Evolutionary conservation across 2,329 filamentous ascomycete genomes (phyloP), one percentile per base, ranked within the genome.

Genomic region (Periconia sp.): DNA sequence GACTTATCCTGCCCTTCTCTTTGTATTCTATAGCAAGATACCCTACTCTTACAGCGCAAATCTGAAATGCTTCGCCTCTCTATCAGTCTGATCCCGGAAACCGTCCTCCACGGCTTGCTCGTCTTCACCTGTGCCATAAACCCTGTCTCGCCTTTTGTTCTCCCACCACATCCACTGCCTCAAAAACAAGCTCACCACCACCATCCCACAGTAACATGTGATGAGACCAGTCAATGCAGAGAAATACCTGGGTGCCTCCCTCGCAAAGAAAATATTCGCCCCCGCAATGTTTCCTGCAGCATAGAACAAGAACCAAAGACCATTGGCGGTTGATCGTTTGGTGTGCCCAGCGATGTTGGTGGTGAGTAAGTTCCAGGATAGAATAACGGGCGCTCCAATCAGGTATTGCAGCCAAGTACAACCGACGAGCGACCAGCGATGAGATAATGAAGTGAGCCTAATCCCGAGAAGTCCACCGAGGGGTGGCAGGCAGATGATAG

Each of bases 391-490:
- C 0, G 76, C 74, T 4, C 78, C 78, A 26, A 80, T 46, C 2
- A 78, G 64, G 29, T 75, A 75, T 46, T 79, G 75, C 10, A 81
- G 59, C 78, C 78, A 80, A 6, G 75, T 77, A 52, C 77, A 79
- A n/a, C 65, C 78, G 0, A 79, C 76, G 2, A 81, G 69, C 2
- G 72, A 73, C 64, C 77, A 70, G 39, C 73, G 73, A 35, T 79
- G 69, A 3, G 72, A 58, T 3, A 78, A 60, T 15, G 61, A 54
- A 12, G 77, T 79, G 19, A 76, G 72, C 1, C 75, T 66, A 43
- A 81, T 78, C 4, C 78, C 78, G 1, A 80, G 64, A 1, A 81
- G 68, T 0, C 77, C 78, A 1, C 65, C 76, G 9, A 80, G 70
- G 22, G 78, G 75, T 2, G 73, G 75, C 1, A 76, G 56, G 36